These are phyloP conservation scores for Torulaspora maleeae DNA, from an alignment of 805 yeast genomes.

Conservation along the genomic window DNA sequence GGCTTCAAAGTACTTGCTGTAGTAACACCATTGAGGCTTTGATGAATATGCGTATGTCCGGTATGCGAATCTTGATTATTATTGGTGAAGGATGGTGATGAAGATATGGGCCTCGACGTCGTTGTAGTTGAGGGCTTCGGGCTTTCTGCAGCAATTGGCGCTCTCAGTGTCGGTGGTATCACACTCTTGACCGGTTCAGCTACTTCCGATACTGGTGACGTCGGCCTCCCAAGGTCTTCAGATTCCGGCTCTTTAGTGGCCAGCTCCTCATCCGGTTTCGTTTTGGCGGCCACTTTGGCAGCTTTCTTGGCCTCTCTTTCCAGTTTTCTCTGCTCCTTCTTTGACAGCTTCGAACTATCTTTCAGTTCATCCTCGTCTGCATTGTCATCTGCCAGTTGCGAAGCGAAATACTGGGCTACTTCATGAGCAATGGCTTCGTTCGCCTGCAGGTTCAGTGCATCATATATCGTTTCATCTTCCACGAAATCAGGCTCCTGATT, in stretches of 20 bases:
- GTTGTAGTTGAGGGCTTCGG: constrained; percentile 12
- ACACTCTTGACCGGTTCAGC: constrained; percentile 7
- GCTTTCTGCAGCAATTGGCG: constrained; percentile 19
- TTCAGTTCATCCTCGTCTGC: constrained; percentile 16
- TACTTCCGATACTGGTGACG: constrained; percentile 19
- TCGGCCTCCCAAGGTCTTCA: constrained; percentile 9
- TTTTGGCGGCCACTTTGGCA: constrained; percentile 33
- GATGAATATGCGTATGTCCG: constrained; percentile 33
- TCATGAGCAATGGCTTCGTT: constrained; percentile 49
- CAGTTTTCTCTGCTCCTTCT: constrained; percentile 34
- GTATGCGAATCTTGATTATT: constrained; percentile 13
- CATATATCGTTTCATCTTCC: constrained; percentile 93
- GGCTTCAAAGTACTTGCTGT: constrained; percentile 43
- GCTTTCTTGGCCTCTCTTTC: constrained; percentile 37
- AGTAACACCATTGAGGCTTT: constrained; percentile 31
- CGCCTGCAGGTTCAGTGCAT: constrained; percentile 66
- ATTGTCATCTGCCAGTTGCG: constrained; percentile 29
- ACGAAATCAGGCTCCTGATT: constrained; percentile 88
- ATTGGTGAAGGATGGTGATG: constrained; percentile 4
- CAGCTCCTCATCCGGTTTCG: constrained; percentile 13
- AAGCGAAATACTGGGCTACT: constrained; percentile 40
- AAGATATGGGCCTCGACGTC: constrained; percentile 6
- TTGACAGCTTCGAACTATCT: constrained; percentile 29
- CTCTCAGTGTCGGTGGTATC: constrained; percentile 13
- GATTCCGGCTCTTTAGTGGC: constrained; percentile 10